A percentile compares a stretch with the other conserved stretches of the same genome.
These are phyloP conservation scores for Angomonas desouzai DNA, from an alignment of 208 protist species.

Conservation along the genomic window DNA sequence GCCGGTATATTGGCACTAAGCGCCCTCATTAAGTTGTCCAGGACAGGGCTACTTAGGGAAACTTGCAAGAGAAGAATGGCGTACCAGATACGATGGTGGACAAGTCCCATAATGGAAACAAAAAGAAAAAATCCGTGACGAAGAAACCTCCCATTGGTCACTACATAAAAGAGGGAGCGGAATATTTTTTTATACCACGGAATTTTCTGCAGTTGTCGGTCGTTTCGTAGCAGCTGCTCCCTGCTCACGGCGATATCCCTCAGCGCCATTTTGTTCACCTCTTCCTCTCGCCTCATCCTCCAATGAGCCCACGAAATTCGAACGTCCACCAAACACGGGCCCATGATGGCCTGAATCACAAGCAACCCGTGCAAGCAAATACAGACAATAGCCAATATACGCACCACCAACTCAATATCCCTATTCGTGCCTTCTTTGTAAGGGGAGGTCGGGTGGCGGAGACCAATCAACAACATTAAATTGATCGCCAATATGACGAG, in stretches of 20 bases:
- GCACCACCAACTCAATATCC: conserved; percentile 21
- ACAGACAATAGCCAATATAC: conserved; percentile 28
- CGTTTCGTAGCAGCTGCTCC: conserved; percentile 21
- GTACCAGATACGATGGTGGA: conserved; percentile 58
- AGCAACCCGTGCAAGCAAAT: conserved; percentile 42
- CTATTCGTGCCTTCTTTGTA: conserved; percentile 23
- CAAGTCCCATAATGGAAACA: conserved; percentile 45
- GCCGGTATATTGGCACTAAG: conserved; percentile 34
- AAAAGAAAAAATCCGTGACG: conserved; percentile 41
- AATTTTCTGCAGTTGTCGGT: conserved; percentile 15
- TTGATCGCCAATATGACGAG: conserved; percentile 46
- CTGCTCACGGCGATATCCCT: conserved; percentile 29
- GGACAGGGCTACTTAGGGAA: conserved; percentile 28
- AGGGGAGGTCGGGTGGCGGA: conserved; percentile 32
- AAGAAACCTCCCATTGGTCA: conserved; percentile 25
- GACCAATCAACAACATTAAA: conserved; percentile 40
- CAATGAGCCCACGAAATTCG: conserved; percentile 36
- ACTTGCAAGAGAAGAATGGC: conserved; percentile 61
- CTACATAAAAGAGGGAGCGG: conserved; percentile 22
- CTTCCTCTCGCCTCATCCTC: conserved; percentile 23
- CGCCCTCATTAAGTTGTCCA: conserved; percentile 47
- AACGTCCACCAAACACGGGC: conserved; percentile 35
- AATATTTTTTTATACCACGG: conserved; percentile 16
- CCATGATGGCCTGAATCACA: conserved; percentile 30
- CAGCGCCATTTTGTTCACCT: conserved; percentile 21